Conservation (phyloP, 208 protist genomes). For the Crithidia thermophila region DNA sequence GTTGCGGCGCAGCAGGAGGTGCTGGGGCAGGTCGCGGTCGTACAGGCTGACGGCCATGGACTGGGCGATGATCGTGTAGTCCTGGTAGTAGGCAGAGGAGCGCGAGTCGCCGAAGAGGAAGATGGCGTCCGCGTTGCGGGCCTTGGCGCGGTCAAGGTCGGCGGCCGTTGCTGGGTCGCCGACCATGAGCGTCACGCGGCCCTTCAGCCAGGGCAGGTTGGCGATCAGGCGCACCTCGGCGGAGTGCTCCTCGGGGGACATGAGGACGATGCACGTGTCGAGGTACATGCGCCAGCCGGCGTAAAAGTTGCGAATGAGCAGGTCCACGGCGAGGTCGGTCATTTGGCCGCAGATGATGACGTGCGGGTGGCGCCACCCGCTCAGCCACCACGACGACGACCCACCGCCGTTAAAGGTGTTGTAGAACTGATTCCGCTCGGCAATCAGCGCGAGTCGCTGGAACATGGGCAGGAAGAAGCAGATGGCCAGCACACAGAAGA, state of each 20-base stretch:
- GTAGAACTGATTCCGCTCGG: conserved; percentile 48
- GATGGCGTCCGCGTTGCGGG: conserved; percentile 71
- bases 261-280: conserved; percentile 65
- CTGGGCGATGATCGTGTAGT: conserved; percentile 74
- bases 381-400: conserved; percentile 34
- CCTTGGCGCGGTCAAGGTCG: conserved; percentile 66
- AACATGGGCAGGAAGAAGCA: conserved; percentile 81
- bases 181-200: conserved; percentile 72
- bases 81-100: conserved; percentile 75
- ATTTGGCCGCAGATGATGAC: conserved; percentile 82
- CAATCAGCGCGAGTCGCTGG: conserved; percentile 49
- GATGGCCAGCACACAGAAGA: conserved; percentile 76
- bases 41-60: conserved; percentile 65
- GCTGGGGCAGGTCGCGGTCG: conserved; percentile 73
- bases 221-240: conserved; percentile 57
- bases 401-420: conserved; percentile 44
- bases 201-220: conserved; percentile 77
- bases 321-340: conserved; percentile 61
- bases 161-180: conserved; percentile 53
- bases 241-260: conserved; percentile 62
- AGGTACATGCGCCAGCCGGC: conserved; percentile 82
- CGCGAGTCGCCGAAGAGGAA: conserved; percentile 81
- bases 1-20: conserved; percentile 72
- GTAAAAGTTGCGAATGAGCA: conserved; percentile 80
- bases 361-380: conserved; percentile 35